Base-by-base conservation (phyloP, 2,329 filamentous ascomycete genomes). In the Camptophora hylomeconis region DNA sequence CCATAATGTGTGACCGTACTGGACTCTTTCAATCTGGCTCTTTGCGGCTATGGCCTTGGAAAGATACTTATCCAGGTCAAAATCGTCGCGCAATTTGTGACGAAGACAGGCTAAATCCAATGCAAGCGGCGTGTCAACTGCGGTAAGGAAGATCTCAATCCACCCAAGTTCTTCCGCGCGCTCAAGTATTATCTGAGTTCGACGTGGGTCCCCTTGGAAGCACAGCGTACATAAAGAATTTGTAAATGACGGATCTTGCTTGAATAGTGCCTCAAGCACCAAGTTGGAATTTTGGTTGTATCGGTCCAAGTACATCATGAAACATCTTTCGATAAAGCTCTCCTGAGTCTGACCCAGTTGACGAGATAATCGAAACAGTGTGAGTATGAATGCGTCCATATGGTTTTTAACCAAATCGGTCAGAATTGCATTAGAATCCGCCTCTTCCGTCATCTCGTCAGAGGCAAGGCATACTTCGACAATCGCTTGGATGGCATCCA, bases 251-350 rank as follows among this genome's bases (percentile, higher is more conserved):
- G 76, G 80, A 49, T 95, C 83, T 49, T 89, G 84, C 42, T 79
- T 76, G 86, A 87, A 95, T 5, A 93, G 60, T 34, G 83, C 86
- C 48, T 93, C 78, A 33, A 98, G 69, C 9, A 93, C 87, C 39
- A 94, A 92, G 41, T 86, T 76, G 50, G 82, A 80, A 31, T 86
- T 72, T 4, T 75, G 67, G 7, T 83, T 74, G 32, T 75, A 70
- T 52, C 86, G 86, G 46, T 75, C 69, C 16, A 94, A 64, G 49
- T 92, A 94, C 7, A 80, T 79, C 28, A 81, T 75, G 44, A 94
- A 87, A 13, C 32, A 46, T 37, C 30, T 58, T 52, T 35, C 60
- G 17, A 67, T 54, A 24, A 65, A 59, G 35, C 53, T 61, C 28
- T 63, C 56, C 27, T 67, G 61, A 12, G 59, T 54, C 9, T 62